phyloP scores from a whole-genome alignment of 768 basidiomycete species.

The Tricholoma sp. region DNA sequence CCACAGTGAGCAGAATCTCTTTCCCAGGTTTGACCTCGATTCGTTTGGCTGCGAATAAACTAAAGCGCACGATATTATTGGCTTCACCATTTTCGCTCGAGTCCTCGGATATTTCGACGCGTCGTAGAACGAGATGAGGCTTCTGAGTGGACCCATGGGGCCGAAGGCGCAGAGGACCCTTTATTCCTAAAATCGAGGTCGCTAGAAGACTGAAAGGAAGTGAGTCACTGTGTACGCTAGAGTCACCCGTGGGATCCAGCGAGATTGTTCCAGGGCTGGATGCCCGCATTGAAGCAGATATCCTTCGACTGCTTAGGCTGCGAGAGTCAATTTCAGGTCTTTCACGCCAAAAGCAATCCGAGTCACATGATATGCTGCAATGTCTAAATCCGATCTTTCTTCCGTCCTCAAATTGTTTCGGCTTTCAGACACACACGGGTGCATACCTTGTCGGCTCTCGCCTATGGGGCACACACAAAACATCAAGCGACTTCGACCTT shows the following conservation, averaged over 20 bases:
- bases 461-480: slow-evolving; percentile 18
- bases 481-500: slow-evolving; percentile 19
- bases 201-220: slow-evolving; percentile 28
- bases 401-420: background rate
- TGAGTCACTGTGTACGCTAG: slow-evolving; percentile 30
- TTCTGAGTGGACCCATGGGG: slow-evolving; percentile 64
- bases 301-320: background rate
- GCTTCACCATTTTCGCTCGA: slow-evolving; percentile 37
- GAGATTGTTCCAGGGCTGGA: slow-evolving; percentile 3
- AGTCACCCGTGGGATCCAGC: slow-evolving; percentile 30
- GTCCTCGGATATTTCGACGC: slow-evolving; percentile 47
- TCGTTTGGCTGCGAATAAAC: slow-evolving; percentile 62
- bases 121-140: slow-evolving; percentile 62
- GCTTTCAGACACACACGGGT: background rate
- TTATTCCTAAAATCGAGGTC: slow-evolving; percentile 56
- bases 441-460: slow-evolving; percentile 19
- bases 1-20: slow-evolving; percentile 60
- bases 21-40: slow-evolving; percentile 69
- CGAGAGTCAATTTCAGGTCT: background rate
- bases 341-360: background rate
- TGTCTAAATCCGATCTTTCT: background rate
- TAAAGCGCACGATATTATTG: slow-evolving; percentile 45
- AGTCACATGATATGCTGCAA: background rate
- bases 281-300: slow-evolving; percentile 3
- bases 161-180: slow-evolving; percentile 57